phyloP scores from a whole-genome alignment of 2,329 filamentous ascomycete species.

The Emydomyces testavorans region DNA sequence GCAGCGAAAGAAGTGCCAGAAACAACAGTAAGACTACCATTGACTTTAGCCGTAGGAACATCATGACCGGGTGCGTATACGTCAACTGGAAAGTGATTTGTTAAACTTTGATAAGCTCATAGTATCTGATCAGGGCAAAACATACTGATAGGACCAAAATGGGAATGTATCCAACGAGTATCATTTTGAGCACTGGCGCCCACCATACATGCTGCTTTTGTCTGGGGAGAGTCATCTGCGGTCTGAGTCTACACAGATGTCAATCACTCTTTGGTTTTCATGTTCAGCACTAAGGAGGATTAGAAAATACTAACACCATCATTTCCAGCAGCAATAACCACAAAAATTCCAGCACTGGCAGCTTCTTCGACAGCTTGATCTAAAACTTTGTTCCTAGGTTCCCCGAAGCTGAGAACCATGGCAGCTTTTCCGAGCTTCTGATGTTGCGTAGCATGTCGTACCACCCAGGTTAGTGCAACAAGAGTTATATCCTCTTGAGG shows the following conservation, averaged over 20 bases:
- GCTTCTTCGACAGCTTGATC: constrained; percentile 27
- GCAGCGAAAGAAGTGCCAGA: constrained; percentile 30
- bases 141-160: too few species aligned
- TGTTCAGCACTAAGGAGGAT: not conserved
- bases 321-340: constrained; percentile 35
- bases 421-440: constrained; percentile 23
- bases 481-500: constrained; percentile 41
- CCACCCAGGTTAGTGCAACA: constrained; percentile 37
- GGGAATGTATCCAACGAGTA: too few species aligned
- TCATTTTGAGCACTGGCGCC: too few species aligned
- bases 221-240: too few species aligned
- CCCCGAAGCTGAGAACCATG: constrained; percentile 27
- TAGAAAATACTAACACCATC: constrained; percentile 19
- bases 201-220: too few species aligned
- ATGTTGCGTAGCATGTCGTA: constrained; percentile 25
- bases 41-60: constrained; percentile 41
- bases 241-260: too few species aligned
- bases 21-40: constrained; percentile 37
- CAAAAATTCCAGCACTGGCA: constrained; percentile 30
- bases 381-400: constrained; percentile 30
- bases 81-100: constrained; percentile 31
- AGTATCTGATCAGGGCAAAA: constrained; percentile 21
- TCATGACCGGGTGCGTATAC: constrained; percentile 47
- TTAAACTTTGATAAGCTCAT: not conserved
- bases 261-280: too few species aligned